Evolutionary conservation across 371 early-diverging fungal genomes (phyloP).

Genomic region (Nosema bombycis): DNA sequence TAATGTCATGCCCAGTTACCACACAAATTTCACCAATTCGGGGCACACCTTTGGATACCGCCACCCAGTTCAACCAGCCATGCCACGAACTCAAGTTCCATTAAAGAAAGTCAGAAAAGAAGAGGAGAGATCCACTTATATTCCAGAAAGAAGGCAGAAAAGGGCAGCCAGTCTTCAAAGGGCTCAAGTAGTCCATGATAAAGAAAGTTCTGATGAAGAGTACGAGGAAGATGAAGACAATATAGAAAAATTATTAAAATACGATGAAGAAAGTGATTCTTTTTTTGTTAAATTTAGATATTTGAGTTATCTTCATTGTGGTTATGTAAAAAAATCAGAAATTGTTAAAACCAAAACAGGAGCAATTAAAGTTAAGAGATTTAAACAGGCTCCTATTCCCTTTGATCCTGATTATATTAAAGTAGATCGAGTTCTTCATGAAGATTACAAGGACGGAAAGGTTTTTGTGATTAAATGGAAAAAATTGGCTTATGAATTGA

Average conservation of each 20-base stretch:
- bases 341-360: slow-evolving; percentile 71
- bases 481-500: slow-evolving; percentile 73
- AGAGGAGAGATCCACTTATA: slow-evolving; percentile 26
- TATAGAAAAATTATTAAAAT: slow-evolving; percentile 61
- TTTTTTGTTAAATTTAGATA: slow-evolving; percentile 63
- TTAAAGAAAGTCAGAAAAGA: background rate
- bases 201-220: slow-evolving; percentile 1
- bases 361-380: slow-evolving; percentile 70
- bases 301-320: slow-evolving; percentile 70
- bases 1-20: background rate
- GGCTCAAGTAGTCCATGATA: background rate
- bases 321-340: slow-evolving; percentile 71
- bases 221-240: slow-evolving; percentile 55
- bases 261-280: slow-evolving; percentile 51
- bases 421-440: slow-evolving; percentile 62
- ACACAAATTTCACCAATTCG: background rate
- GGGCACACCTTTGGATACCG: no score
- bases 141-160: slow-evolving; percentile 37
- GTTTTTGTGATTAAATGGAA: slow-evolving; percentile 80
- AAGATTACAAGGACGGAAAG: slow-evolving; percentile 54
- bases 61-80: background rate
- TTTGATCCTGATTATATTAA: slow-evolving; percentile 60
- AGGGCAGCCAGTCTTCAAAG: slow-evolving; percentile 17
- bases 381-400: slow-evolving; percentile 34
- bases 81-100: background rate